These are phyloP conservation scores for Apiospora kogelbergensis DNA, from an alignment of 2,329 filamentous ascomycete genomes.

Conservation along the genomic window DNA sequence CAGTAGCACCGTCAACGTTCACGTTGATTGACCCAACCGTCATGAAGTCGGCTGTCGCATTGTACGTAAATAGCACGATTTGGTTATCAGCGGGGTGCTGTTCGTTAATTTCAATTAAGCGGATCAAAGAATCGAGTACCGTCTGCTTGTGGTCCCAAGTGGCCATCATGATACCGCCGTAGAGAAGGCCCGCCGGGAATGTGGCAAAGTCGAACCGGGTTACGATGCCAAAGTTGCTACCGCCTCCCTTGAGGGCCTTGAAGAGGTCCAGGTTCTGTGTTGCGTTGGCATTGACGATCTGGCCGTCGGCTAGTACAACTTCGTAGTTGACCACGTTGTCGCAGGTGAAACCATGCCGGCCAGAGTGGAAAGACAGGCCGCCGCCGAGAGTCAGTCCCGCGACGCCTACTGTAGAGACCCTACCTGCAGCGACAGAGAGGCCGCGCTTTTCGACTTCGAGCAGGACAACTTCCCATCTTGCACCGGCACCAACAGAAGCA, in stretches of 20 bases:
- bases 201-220: conserved; percentile 29
- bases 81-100: conserved; percentile 13
- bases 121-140: conserved; percentile 15
- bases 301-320: conserved; percentile 42
- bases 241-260: conserved; percentile 44
- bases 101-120: conserved; percentile 15
- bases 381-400: conserved; percentile 26
- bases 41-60: not conserved
- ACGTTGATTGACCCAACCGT: not conserved
- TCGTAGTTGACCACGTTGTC: conserved; percentile 43
- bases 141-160: not conserved
- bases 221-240: conserved; percentile 43
- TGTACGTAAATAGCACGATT: conserved; percentile 5
- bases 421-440: conserved; percentile 21
- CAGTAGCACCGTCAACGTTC: not conserved
- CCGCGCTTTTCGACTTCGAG: not conserved
- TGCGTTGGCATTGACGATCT: conserved; percentile 34
- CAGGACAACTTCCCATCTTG: not conserved
- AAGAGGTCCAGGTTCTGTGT: conserved; percentile 39
- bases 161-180: conserved; percentile 17
- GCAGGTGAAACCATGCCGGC: conserved; percentile 40
- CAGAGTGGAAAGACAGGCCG: conserved; percentile 23
- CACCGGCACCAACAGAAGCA: not conserved
- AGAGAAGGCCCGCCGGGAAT: conserved; percentile 15
- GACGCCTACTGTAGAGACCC: conserved; percentile 24